Base-by-base conservation (phyloP, 2,329 filamentous ascomycete species). In the Scytalidium sp. region DNA sequence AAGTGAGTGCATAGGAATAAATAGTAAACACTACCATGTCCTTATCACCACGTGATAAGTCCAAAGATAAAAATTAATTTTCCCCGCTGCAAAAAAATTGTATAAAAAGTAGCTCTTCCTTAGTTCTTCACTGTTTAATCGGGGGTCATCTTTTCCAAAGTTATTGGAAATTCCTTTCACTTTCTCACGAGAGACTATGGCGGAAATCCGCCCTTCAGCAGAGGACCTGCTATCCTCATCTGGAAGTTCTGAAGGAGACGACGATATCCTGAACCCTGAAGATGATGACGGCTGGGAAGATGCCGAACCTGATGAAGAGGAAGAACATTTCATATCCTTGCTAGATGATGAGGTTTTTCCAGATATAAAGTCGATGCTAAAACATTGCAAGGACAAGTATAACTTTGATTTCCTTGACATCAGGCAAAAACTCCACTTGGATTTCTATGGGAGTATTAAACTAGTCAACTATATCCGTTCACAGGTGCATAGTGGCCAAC, bases 371-470 rank as follows among this genome's bases (percentile, higher is more conserved):
- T 74, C 78, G 19, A 89, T 92, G 85, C 72, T 92, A 42, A 70
- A 75, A 29, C 75, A 90, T 64, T 87, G 83, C 76, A 85, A 80
- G 61, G 75, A 84, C 45, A 81, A 80, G 58, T 75, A 85, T 61
- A 68, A 70, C 22, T 87, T 92, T 60, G 86, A 91, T 66, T 80
- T 92, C 51, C 64, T 83, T 47, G 78, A 74, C 47, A 71, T 81
- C 27, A 74, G 83, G 50, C 79, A 81, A 50, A 71, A 69, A 19
- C 67, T 82, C 63, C 76, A 72, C 19, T 74, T 91, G 41, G 87
- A 92, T 61, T 90, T 91, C 58, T 78, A 90, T 52, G 87, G 83
- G 22, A 81, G 78, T 51, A 81, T 92, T 60, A 90, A 85, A 67
- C 73, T 92, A 27, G 82, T 91, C 64, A 92, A 92, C 65, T 90